A percentile compares a stretch with the other conserved stretches of the same genome.
Evolutionary conservation across 768 basidiomycete species (phyloP).

Genomic region (Leccinum subgranulosum): DNA sequence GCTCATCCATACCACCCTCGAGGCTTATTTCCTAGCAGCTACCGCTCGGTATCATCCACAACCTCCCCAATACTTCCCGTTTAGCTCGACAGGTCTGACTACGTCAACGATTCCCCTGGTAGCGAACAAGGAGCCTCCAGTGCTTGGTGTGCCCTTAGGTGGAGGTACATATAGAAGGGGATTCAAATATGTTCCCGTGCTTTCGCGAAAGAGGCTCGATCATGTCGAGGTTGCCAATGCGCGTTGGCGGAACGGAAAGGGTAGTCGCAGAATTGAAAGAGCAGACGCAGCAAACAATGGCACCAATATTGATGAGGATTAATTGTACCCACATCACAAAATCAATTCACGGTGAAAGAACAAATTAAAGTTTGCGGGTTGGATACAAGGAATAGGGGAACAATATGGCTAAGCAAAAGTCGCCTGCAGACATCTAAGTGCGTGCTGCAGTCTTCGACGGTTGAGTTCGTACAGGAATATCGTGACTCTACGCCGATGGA

Average conservation of each 20-base stretch:
- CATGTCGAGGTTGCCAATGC: slow-evolving; percentile 72
- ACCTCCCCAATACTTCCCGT: slow-evolving; percentile 38
- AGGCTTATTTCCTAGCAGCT: slow-evolving; percentile 62
- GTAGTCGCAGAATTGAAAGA: slow-evolving; percentile 42
- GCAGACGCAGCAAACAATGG: slow-evolving; percentile 11
- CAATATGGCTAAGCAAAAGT: slow-evolving; percentile 17
- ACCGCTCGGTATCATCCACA: slow-evolving; percentile 49
- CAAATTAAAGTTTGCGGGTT: slow-evolving; percentile 14
- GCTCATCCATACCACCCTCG: slow-evolving; percentile 59
- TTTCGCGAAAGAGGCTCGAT: slow-evolving; percentile 66
- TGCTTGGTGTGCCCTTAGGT: slow-evolving; percentile 61
- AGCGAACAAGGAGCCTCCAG: slow-evolving; percentile 17
- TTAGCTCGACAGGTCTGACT: slow-evolving; percentile 26
- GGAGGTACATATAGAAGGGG: slow-evolving; percentile 64
- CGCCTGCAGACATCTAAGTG: slow-evolving; percentile 9
- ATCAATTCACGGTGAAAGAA: not conserved
- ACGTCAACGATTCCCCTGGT: slow-evolving; percentile 15
- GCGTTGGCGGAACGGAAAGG: slow-evolving; percentile 72
- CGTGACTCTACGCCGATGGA: slow-evolving; percentile 24
- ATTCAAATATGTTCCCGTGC: slow-evolving; percentile 62
- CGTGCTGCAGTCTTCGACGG: slow-evolving; percentile 1
- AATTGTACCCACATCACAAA: not conserved
- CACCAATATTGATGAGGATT: slow-evolving; percentile 4
- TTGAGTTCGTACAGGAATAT: slow-evolving; percentile 1
- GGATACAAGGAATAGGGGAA: slow-evolving; percentile 9